These are phyloP conservation scores for Avena sativa DNA, from an alignment of 176 grass and related monocot species.

Conservation along the genomic window DNA sequence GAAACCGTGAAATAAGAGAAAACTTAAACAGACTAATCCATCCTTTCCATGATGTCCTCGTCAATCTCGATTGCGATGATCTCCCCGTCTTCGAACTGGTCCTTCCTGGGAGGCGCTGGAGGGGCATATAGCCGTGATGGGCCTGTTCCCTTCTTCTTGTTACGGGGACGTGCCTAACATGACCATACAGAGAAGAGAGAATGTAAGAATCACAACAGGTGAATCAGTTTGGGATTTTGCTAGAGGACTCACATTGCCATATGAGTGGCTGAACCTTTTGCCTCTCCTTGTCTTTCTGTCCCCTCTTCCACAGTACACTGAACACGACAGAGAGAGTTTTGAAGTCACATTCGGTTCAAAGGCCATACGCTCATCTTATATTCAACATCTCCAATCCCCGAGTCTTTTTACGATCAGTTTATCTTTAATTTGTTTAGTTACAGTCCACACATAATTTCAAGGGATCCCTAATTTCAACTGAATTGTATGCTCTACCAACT, in stretches of 20 bases:
- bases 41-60: constrained; percentile 65
- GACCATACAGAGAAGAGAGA: background rate
- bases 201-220: constrained; percentile 4
- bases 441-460: background rate
- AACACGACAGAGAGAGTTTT: constrained; percentile 8
- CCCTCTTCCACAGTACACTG: constrained; percentile 81
- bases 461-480: background rate
- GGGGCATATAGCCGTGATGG: constrained; percentile 52
- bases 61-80: constrained; percentile 65
- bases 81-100: constrained; percentile 72
- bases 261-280: constrained; percentile 84
- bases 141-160: constrained; percentile 82
- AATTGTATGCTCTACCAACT: background rate
- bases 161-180: constrained; percentile 56
- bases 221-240: background rate
- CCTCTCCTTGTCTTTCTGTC: constrained; percentile 76
- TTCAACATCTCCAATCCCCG: background rate
- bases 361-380: background rate
- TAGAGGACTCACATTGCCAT: constrained; percentile 63
- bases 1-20: background rate
- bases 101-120: constrained; percentile 68
- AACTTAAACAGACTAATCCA: constrained; percentile 52
- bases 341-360: constrained; percentile 11
- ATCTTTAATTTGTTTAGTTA: background rate
- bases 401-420: background rate